A percentile compares a stretch with the other conserved stretches of the same genome.
phyloP scores from a whole-genome alignment of 495 filamentous ascomycete species.

The Penicillium turbatum region DNA sequence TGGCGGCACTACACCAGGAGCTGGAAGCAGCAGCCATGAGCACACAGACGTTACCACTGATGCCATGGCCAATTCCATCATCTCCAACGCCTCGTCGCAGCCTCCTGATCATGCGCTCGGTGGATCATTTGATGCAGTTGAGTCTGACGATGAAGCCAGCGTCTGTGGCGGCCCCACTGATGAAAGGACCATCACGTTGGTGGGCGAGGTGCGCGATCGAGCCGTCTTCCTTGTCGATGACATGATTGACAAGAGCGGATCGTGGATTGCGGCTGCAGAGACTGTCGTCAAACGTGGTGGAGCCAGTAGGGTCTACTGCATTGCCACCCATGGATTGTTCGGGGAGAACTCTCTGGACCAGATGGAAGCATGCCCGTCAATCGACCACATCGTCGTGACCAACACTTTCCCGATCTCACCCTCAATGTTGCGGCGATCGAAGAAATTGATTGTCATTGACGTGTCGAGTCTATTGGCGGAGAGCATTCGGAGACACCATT shows the following conservation, averaged over 20 bases:
- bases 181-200: constrained; percentile 92
- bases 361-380: constrained; percentile 86
- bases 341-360: constrained; percentile 84
- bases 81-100: constrained; percentile 56
- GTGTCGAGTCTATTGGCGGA: constrained; percentile 83
- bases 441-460: constrained; percentile 86
- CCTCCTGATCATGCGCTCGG: constrained; percentile 64
- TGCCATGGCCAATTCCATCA: constrained; percentile 60
- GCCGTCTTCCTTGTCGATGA: constrained; percentile 95
- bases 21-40: constrained; percentile 28
- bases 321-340: constrained; percentile 95
- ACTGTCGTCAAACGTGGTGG: constrained; percentile 89
- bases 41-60: constrained; percentile 50
- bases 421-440: constrained; percentile 61
- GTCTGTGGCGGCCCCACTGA: constrained; percentile 55
- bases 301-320: constrained; percentile 93
- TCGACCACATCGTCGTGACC: constrained; percentile 90
- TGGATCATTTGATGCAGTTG: constrained; percentile 73
- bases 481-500: constrained; percentile 92
- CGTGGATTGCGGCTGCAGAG: constrained; percentile 98
- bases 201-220: constrained; percentile 82
- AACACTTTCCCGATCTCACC: constrained; percentile 89
- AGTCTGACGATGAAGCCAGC: constrained; percentile 86
- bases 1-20: constrained; percentile 45
- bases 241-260: constrained; percentile 96